These are phyloP conservation scores for Poa pratensis DNA, from an alignment of 176 grass and related monocot species.

Conservation along the genomic window DNA sequence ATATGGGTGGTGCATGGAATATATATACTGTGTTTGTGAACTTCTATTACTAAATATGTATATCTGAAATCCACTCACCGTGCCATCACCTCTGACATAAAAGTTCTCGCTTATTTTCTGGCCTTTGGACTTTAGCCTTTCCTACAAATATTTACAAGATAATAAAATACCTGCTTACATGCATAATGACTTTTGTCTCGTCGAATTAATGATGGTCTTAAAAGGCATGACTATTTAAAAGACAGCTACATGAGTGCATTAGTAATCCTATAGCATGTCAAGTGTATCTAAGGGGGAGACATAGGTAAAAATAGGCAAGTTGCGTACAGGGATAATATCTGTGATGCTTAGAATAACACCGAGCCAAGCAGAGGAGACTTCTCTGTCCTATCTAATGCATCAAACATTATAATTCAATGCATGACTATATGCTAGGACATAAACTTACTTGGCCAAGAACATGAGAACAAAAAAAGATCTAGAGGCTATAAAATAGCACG, in stretches of 20 bases:
- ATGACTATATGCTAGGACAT: not conserved
- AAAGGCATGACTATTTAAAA: slow-evolving; percentile 3
- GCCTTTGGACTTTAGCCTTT: slow-evolving; percentile 85
- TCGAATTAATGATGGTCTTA: not conserved
- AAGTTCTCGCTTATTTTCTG: slow-evolving; percentile 97
- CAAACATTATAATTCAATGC: not conserved
- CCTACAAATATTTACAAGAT: slow-evolving; percentile 60
- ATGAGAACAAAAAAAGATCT: not conserved
- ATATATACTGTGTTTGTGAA: slow-evolving; percentile 33
- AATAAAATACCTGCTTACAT: slow-evolving; percentile 25
- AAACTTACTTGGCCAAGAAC: not conserved
- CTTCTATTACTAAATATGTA: slow-evolving; percentile 23
- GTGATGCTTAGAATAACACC: slow-evolving; percentile 19
- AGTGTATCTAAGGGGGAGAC: not conserved
- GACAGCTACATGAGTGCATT: not conserved
- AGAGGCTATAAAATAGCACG: slow-evolving; percentile 18
- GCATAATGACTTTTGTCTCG: not conserved
- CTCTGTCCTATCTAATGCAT: not conserved
- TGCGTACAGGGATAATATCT: not conserved
- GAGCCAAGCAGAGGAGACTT: not conserved
- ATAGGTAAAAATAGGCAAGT: not conserved
- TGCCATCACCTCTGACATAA: slow-evolving; percentile 98
- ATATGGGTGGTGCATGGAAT: slow-evolving; percentile 39
- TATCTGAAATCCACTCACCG: slow-evolving; percentile 51
- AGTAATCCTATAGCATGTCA: not conserved